Evolutionary conservation across 192 early-diverging fungal species (phyloP).

Genomic region (Phycomyces blakesleeanus): DNA sequence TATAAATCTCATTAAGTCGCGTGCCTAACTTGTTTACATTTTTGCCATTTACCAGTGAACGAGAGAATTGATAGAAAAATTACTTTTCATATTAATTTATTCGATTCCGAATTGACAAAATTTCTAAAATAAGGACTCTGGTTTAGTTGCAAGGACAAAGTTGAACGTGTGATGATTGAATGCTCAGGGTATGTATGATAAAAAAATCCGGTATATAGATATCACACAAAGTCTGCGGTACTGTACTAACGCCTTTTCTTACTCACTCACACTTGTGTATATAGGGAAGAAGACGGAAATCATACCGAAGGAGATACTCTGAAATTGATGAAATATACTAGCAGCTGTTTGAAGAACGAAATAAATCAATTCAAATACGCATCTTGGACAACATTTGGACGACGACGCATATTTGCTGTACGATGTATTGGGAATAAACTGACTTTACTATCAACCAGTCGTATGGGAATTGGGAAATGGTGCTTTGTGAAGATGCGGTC

Average conservation of each 20-base stretch:
- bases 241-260: constrained; percentile 10
- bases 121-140: not conserved
- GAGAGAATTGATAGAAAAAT: too few species aligned
- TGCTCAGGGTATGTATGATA: constrained; percentile 12
- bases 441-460: constrained; percentile 10
- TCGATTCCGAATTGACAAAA: too few species aligned
- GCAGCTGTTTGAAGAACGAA: constrained; percentile 8
- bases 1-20: too few species aligned
- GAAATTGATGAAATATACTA: constrained; percentile 15
- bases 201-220: constrained; percentile 5
- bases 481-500: constrained; percentile 10
- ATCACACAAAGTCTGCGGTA: constrained; percentile 8
- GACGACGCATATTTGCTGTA: constrained; percentile 14
- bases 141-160: constrained; percentile 10
- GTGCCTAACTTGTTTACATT: too few species aligned
- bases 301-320: constrained; percentile 15
- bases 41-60: too few species aligned
- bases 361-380: constrained; percentile 3
- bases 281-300: constrained; percentile 10
- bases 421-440: constrained; percentile 8
- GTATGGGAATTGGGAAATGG: constrained; percentile 7
- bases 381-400: constrained; percentile 7
- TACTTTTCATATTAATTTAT: too few species aligned
- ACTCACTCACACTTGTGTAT: constrained; percentile 6
- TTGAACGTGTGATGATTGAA: constrained; percentile 6